These are phyloP conservation scores for Dactylellina leptospora DNA, from an alignment of 2,329 filamentous ascomycete genomes.

Conservation along the genomic window DNA sequence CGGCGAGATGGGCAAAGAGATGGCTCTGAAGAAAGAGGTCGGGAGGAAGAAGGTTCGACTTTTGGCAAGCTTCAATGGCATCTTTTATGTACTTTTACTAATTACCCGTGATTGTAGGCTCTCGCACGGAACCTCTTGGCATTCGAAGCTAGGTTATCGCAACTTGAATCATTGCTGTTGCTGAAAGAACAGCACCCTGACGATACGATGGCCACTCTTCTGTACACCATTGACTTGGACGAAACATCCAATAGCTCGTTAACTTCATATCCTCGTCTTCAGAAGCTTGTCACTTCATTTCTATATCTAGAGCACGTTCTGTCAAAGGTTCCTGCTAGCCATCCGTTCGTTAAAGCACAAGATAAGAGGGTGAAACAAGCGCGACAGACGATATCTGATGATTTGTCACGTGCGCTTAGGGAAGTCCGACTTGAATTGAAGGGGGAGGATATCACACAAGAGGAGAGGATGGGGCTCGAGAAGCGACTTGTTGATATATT, in stretches of 20 bases:
- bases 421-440: conserved; percentile 59
- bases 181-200: conserved; percentile 43
- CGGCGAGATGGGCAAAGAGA: conserved; percentile 69
- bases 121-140: conserved; percentile 51
- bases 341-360: conserved; percentile 72
- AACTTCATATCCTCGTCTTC: conserved; percentile 62
- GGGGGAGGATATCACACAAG: conserved; percentile 58
- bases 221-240: conserved; percentile 60
- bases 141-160: conserved; percentile 44
- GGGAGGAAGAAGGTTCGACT: conserved; percentile 68
- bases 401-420: conserved; percentile 71
- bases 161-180: conserved; percentile 46
- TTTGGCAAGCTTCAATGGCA: background rate
- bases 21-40: conserved; percentile 74
- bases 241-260: conserved; percentile 54
- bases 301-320: conserved; percentile 65
- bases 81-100: background rate
- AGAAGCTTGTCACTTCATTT: conserved; percentile 69
- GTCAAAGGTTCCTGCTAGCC: conserved; percentile 65
- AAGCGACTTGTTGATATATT: conserved; percentile 67
- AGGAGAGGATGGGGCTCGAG: conserved; percentile 59
- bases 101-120: no score
- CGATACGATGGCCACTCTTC: conserved; percentile 41
- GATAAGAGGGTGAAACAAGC: conserved; percentile 67
- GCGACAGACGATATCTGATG: conserved; percentile 70